Base-by-base conservation (phyloP, 2,329 filamentous ascomycete genomes). In the Paraphoma chrysanthemicola region DNA sequence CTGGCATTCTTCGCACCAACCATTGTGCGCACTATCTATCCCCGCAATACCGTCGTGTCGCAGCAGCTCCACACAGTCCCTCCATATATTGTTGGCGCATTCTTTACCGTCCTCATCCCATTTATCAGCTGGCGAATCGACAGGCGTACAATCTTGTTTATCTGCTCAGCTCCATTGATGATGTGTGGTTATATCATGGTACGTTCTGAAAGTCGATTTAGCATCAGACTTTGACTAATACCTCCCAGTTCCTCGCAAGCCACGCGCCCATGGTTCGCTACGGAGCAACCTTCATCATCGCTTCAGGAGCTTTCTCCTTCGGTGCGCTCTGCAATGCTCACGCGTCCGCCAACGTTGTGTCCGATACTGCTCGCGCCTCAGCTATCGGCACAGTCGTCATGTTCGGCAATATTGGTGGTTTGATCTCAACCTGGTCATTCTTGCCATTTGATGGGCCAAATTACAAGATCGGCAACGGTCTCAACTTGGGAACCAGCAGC, bases 51-150 rank as follows among this genome's bases (percentile, higher is more conserved):
- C 12, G 82, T 86, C 1, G 79, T 91, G 12, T 83, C 82, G 1
- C 86, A 90, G 69, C 90, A 92, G 73, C 83, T 91, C 0, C 85
- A 85, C 60, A 91, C 88, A 0, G 89, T 91, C 0, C 90, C 89
- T 0, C 89, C 89, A 0, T 92, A 91, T 66, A 75, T 88, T 0
- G 85, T 91, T 0, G 89, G 89, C 0, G 88, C 83, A 0, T 86
- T 90, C 71, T 90, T 90, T 73, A 88, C 85, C 0, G 54, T 91
- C 0, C 69, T 87, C 0, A 78, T 90, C 48, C 87, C 88, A 0
- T 85, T 84, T 53, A 70, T 88, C 4, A 86, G 83, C 68, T 89
- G 86, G 83, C 82, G 83, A 11, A 78, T 83, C 53, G 87, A 91
- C 67, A 77, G 76, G 1, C 82, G 89, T 8, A 81, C 85, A 38